phyloP scores from a whole-genome alignment of 2,329 filamentous ascomycete genomes.

The Colletotrichum liaoningense region DNA sequence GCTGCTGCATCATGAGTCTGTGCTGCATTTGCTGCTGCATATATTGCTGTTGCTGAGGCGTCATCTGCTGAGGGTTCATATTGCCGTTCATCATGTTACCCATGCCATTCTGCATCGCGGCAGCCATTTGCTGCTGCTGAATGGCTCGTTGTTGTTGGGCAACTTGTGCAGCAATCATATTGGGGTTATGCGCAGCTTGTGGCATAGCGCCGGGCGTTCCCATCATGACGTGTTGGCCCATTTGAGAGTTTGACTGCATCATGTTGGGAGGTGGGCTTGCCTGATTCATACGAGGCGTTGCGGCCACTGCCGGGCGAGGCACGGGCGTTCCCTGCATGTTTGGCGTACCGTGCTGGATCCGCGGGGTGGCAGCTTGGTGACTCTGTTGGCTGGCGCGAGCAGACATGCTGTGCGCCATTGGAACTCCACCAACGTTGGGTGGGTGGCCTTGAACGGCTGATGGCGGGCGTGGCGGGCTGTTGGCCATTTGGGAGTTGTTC shows the following conservation, averaged over 20 bases:
- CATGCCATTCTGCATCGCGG: constrained; percentile 51
- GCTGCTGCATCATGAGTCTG: constrained; percentile 36
- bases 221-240: constrained; percentile 65
- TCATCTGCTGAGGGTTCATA: constrained; percentile 48
- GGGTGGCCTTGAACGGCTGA: constrained; percentile 72
- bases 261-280: constrained; percentile 70
- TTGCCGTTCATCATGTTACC: constrained; percentile 46
- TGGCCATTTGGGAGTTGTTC: constrained; percentile 75
- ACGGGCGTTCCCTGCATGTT: constrained; percentile 73
- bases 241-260: constrained; percentile 68
- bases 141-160: constrained; percentile 60
- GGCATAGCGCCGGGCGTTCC: constrained; percentile 42
- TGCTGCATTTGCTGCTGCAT: constrained; percentile 41
- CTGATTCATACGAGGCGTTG: constrained; percentile 72
- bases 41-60: constrained; percentile 31
- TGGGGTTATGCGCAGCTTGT: constrained; percentile 53
- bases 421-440: constrained; percentile 61
- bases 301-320: constrained; percentile 60
- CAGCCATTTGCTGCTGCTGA: constrained; percentile 52
- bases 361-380: constrained; percentile 71
- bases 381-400: constrained; percentile 75
- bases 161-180: constrained; percentile 57
- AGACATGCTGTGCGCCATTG: constrained; percentile 73
- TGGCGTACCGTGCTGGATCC: constrained; percentile 71
- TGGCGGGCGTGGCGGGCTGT: constrained; percentile 73